Evolutionary conservation across 345 rosid genomes (phyloP).

Genomic region (Arabis hirsuta): DNA sequence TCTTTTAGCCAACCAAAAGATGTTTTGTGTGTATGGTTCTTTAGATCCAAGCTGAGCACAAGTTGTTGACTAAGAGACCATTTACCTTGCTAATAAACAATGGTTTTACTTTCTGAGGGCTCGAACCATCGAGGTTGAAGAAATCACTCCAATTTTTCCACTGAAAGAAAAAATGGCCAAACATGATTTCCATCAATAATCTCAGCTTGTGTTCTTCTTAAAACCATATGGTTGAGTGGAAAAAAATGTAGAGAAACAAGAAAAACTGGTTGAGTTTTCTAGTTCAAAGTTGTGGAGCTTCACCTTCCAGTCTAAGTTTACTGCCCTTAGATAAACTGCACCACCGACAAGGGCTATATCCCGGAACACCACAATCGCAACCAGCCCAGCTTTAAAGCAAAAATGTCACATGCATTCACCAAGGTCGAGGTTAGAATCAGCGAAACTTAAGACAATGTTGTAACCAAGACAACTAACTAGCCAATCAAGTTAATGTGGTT

Average conservation of each 20-base stretch:
- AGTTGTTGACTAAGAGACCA: not conserved
- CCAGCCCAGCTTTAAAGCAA: conserved; percentile 69
- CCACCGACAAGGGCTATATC: conserved; percentile 83
- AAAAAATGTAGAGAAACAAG: not conserved
- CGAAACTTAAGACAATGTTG: not conserved
- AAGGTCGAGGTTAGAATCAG: conserved; percentile 12
- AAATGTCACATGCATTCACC: conserved; percentile 32
- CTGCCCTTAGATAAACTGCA: conserved; percentile 75
- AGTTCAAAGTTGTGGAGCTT: conserved; percentile 30
- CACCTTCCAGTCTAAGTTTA: conserved; percentile 80
- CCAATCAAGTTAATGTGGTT: not conserved
- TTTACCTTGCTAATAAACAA: conserved; percentile 89
- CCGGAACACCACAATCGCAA: conserved; percentile 72
- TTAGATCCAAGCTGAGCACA: not conserved
- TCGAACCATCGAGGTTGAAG: conserved; percentile 78
- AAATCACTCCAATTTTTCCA: conserved; percentile 80
- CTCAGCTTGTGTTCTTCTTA: not conserved
- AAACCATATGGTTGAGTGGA: not conserved
- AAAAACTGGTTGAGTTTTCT: not conserved
- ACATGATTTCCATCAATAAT: conserved; percentile 17
- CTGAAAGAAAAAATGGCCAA: conserved; percentile 47
- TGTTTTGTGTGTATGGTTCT: not conserved
- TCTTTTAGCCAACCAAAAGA: not conserved
- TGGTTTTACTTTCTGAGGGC: conserved; percentile 78
- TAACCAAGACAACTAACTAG: conserved; percentile 10